Percentiles rank a stretch among this genome's conserved stretches.
These are phyloP conservation scores for Verticillium longisporum DNA, from an alignment of 2,329 filamentous ascomycete genomes.

Conservation along the genomic window DNA sequence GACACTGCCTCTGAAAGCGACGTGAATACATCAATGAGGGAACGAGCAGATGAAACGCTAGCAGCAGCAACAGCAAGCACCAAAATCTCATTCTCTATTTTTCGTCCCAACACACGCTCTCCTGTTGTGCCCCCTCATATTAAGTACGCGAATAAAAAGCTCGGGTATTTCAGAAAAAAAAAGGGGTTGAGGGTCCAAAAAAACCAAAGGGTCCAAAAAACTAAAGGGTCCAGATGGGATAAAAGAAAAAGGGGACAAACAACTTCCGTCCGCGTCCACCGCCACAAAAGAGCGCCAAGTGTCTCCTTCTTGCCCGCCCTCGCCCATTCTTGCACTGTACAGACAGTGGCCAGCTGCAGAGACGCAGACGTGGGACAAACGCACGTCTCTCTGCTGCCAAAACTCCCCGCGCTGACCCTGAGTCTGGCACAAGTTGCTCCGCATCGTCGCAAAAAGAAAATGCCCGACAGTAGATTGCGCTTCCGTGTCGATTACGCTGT, in stretches of 20 bases:
- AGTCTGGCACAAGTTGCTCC: no score
- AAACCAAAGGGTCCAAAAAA: conserved; percentile 4
- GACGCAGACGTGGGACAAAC: no score
- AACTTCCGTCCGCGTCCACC: background rate
- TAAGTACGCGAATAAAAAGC: conserved; percentile 3
- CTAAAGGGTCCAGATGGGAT: conserved; percentile 1
- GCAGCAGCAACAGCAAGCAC: background rate
- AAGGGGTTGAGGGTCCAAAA: background rate
- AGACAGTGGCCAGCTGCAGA: no score
- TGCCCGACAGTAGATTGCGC: no score
- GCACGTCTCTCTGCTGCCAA: no score
- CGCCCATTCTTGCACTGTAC: background rate
- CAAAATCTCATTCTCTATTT: conserved; percentile 1
- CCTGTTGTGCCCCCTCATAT: conserved; percentile 3
- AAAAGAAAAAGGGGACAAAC: background rate
- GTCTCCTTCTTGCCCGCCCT: background rate
- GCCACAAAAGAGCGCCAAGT: background rate
- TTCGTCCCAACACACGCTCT: conserved; percentile 4
- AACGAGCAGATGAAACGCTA: conserved; percentile 4
- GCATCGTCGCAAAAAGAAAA: no score
- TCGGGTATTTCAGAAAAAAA: conserved; percentile 13
- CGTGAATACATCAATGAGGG: background rate
- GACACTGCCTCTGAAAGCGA: no score
- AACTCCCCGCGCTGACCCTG: no score
- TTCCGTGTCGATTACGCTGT: no score